These are phyloP conservation scores for Thuja plicata DNA, from an alignment of 83 land plant genomes.

Conservation along the genomic window DNA sequence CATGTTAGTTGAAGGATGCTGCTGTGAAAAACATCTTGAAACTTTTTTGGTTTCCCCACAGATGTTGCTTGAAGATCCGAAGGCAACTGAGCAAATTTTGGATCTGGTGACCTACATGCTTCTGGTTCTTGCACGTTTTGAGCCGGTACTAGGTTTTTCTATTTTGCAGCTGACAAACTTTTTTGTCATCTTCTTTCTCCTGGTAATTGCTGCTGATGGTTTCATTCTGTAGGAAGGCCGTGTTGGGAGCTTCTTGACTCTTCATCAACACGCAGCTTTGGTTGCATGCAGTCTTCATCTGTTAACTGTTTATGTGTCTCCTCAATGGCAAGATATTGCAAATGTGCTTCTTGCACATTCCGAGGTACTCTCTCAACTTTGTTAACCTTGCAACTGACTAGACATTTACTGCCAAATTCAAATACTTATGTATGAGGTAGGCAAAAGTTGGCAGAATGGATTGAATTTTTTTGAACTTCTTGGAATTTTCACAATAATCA, in stretches of 20 bases:
- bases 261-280: constrained; percentile 46
- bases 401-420: not conserved
- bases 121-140: constrained; percentile 53
- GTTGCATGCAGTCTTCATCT: constrained; percentile 51
- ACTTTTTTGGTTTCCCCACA: constrained; percentile 25
- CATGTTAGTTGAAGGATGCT: not conserved
- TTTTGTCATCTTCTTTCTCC: constrained; percentile 13
- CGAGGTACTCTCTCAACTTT: constrained; percentile 38
- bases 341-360: constrained; percentile 67
- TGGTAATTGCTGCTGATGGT: constrained; percentile 13
- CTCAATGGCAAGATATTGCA: constrained; percentile 65
- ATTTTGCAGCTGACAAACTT: constrained; percentile 9
- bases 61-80: constrained; percentile 92
- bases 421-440: not conserved
- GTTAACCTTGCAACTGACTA: not conserved
- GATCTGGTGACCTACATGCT: constrained; percentile 81
- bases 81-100: constrained; percentile 81
- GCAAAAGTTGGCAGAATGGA: not conserved
- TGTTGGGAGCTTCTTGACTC: constrained; percentile 18
- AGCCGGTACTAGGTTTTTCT: constrained; percentile 51
- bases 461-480: not conserved
- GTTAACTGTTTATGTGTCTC: constrained; percentile 44
- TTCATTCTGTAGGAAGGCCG: constrained; percentile 33
- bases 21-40: not conserved
- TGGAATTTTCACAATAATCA: not conserved